Conservation (phyloP, 2,329 filamentous ascomycete genomes). For the Fusarium pseudocircinatum region DNA sequence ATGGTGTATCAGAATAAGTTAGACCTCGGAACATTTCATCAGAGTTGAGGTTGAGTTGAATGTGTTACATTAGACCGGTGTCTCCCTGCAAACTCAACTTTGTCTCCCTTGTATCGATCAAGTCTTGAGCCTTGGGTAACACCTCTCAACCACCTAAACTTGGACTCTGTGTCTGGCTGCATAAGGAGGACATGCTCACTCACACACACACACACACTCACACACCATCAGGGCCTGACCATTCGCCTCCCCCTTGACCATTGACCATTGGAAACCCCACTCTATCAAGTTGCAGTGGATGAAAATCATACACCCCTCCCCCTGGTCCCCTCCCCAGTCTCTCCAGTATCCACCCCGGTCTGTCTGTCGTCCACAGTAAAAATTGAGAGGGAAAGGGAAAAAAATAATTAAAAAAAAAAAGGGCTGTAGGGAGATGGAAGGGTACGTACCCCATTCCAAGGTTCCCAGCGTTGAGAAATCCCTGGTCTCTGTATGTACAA, state of each 20-base stretch:
- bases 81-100: slow-evolving; percentile 24
- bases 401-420: slow-evolving; percentile 23
- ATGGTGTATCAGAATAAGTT: slow-evolving; percentile 14
- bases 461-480: slow-evolving; percentile 12
- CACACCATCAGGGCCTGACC: slow-evolving; percentile 17
- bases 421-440: slow-evolving; percentile 1
- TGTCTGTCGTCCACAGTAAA: slow-evolving; percentile 30
- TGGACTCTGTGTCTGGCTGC: slow-evolving; percentile 1
- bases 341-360: slow-evolving; percentile 40
- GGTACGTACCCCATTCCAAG: slow-evolving; percentile 23
- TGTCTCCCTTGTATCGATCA: slow-evolving; percentile 30
- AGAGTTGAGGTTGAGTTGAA: slow-evolving; percentile 22
- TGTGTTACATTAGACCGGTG: slow-evolving; percentile 27
- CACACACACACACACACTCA: not conserved
- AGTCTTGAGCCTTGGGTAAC: slow-evolving; percentile 12
- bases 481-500: slow-evolving; percentile 7
- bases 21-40: slow-evolving; percentile 22
- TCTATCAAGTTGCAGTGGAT: slow-evolving; percentile 25
- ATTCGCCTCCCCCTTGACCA: slow-evolving; percentile 36
- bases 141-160: slow-evolving; percentile 10
- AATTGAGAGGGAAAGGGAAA: slow-evolving; percentile 12
- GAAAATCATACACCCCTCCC: slow-evolving; percentile 35
- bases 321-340: slow-evolving; percentile 36
- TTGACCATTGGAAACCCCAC: slow-evolving; percentile 24
- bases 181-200: slow-evolving; percentile 21